Evolutionary conservation across 2,329 filamentous ascomycete species (phyloP).

Genomic region (Dothidotthia symphoricarpi): DNA sequence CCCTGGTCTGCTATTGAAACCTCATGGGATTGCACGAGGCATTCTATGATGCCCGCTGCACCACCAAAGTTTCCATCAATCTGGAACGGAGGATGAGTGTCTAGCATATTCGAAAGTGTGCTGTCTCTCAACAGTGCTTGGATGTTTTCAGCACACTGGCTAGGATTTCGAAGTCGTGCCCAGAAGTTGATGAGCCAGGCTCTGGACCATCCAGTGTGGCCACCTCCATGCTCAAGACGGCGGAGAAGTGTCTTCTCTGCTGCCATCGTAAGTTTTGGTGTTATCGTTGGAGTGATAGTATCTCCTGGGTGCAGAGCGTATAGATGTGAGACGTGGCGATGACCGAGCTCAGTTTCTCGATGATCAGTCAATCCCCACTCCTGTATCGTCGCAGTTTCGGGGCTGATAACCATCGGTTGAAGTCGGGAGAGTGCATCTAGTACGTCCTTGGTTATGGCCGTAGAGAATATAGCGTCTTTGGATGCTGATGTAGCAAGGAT

Average conservation of each 20-base stretch:
- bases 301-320: conserved; percentile 51
- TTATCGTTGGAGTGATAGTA: conserved; percentile 39
- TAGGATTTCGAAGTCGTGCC: conserved; percentile 46
- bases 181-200: conserved; percentile 54
- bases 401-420: conserved; percentile 20
- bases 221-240: conserved; percentile 25
- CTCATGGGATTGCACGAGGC: conserved; percentile 6
- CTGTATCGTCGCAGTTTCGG: conserved; percentile 29
- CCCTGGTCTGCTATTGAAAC: background rate
- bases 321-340: conserved; percentile 54
- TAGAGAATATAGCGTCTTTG: background rate
- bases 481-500: conserved; percentile 9
- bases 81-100: conserved; percentile 43
- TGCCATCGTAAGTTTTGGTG: conserved; percentile 34
- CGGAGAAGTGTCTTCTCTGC: conserved; percentile 36
- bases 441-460: conserved; percentile 2
- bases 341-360: conserved; percentile 47
- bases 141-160: conserved; percentile 42
- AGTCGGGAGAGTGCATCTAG: conserved; percentile 9
- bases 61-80: conserved; percentile 54
- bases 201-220: conserved; percentile 54
- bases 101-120: conserved; percentile 48
- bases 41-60: conserved; percentile 49
- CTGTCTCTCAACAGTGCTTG: conserved; percentile 43
- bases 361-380: conserved; percentile 34